A percentile compares a stretch with the other conserved stretches of the same genome.
These are phyloP conservation scores for Chytriomyces sp. DNA, from an alignment of 192 early-diverging fungal species.

Conservation along the genomic window DNA sequence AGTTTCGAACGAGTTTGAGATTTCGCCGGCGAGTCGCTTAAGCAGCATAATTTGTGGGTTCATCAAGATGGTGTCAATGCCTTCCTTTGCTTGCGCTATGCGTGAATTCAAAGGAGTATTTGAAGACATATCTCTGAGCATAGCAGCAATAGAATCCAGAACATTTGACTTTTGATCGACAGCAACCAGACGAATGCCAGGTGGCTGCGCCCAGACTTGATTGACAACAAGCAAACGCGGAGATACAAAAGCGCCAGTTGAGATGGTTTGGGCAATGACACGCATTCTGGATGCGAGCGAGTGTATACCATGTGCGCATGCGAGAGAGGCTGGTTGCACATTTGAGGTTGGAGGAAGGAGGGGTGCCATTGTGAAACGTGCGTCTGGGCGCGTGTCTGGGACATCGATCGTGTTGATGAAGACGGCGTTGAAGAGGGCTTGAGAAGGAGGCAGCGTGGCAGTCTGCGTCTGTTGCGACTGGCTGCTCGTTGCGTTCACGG, in stretches of 20 bases:
- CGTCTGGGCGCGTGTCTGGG: not conserved
- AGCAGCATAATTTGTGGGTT: not conserved
- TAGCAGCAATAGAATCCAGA: not conserved
- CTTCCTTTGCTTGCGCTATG: not conserved
- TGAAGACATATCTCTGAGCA: not conserved
- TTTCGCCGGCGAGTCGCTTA: slow-evolving; percentile 17
- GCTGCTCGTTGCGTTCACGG: not conserved
- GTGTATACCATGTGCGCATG: no score
- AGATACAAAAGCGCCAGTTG: slow-evolving; percentile 1
- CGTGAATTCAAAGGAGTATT: not conserved
- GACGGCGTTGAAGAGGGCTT: not conserved
- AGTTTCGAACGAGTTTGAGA: slow-evolving; percentile 4
- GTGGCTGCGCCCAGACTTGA: slow-evolving; percentile 2
- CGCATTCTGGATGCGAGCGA: not conserved
- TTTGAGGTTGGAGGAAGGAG: not conserved
- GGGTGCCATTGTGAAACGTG: not conserved
- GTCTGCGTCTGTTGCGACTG: no score
- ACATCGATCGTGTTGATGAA: not conserved
- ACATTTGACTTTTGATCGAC: slow-evolving; percentile 3
- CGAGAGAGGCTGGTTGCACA: not conserved
- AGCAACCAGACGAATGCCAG: slow-evolving; percentile 7
- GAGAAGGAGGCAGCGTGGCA: not conserved
- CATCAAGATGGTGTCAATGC: not conserved
- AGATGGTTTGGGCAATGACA: not conserved
- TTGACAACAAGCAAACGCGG: slow-evolving; percentile 1